These are phyloP conservation scores for Exsudoporus frostii DNA, from an alignment of 768 basidiomycete species.

Conservation along the genomic window DNA sequence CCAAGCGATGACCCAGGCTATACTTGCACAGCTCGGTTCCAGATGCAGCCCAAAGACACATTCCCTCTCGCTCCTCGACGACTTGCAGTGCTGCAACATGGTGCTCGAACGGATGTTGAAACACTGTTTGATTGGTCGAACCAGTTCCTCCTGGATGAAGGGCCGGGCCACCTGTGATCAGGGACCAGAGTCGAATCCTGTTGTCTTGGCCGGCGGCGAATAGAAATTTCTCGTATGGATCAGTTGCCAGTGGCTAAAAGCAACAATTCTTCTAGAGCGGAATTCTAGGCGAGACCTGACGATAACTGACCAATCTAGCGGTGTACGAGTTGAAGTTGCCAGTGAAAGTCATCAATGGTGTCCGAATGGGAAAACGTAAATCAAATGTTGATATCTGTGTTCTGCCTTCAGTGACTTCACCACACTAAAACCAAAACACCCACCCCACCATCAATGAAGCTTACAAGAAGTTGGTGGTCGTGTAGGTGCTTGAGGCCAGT, in stretches of 20 bases:
- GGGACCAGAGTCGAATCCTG: constrained; percentile 66
- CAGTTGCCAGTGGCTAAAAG: constrained; percentile 57
- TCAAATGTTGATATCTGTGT: constrained; percentile 59
- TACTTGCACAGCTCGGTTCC: constrained; percentile 46
- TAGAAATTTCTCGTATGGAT: constrained; percentile 54
- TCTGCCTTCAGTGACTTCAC: not conserved
- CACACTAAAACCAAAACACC: constrained; percentile 17
- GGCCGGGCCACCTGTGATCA: constrained; percentile 45
- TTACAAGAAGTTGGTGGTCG: constrained; percentile 52
- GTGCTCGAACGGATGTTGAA: constrained; percentile 34
- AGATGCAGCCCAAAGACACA: constrained; percentile 53
- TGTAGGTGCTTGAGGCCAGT: constrained; percentile 49
- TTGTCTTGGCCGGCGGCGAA: constrained; percentile 70
- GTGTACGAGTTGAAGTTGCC: constrained; percentile 61
- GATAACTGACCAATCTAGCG: constrained; percentile 45
- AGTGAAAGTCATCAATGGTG: constrained; percentile 45
- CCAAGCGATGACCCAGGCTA: constrained; percentile 43
- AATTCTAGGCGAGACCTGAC: not conserved
- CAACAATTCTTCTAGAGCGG: constrained; percentile 2
- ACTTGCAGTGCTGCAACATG: constrained; percentile 51
- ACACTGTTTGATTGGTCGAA: constrained; percentile 22
- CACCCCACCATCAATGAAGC: constrained; percentile 61
- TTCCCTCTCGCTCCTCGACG: constrained; percentile 37
- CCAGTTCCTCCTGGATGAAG: constrained; percentile 14
- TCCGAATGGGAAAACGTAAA: constrained; percentile 48